Evolutionary conservation across 345 rosid species (phyloP), one percentile per base, ranked within the genome.

Genomic region (Nasturtium officinale): DNA sequence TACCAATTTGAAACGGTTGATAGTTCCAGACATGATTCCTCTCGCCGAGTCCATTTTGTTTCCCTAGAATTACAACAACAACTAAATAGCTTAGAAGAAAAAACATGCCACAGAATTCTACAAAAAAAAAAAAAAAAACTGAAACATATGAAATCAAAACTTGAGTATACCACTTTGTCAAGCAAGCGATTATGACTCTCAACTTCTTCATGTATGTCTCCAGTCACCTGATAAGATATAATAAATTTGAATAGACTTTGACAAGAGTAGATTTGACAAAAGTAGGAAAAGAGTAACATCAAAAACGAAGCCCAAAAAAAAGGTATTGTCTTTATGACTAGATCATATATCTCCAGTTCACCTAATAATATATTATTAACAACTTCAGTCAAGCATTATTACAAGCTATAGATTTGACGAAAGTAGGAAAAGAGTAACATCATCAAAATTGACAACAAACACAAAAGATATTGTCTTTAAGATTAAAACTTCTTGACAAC

Each of bases 1-100:
- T 77, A 94, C 97, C 96, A 79, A 84, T 78, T 88, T 89, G 80
- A 94, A 91, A 35, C 89, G 87, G 75, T 88, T 92, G 86, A 91
- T 86, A 9, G 96, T 87, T 77, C 97, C 93, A 5, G 96, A 88
- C 90, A 94, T 85, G 50, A 87, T 64, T 11, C 98, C 96, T 78
- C 97, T 87, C 0, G 97, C 81, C 29, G 83, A 80, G 73, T 94
- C 98, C 97, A 94, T 91, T 72, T 78, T 71, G 65, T 86, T 89
- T 45, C 98, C 97, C 96, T 91, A 76, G 67, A 74, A 77, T 21
- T 29, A 51, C 9, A 7, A n/a, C n/a, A n/a, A 33, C n/a, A 53
- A 26, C 28, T 3, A 7, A 37, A 40, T 3, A 3, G 57, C 17
- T 71, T 50, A 45, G 57, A 51, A 59, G 42, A 40, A 65, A 65